Conservation (phyloP, 306 rosid genomes). For the Prunus persica region DNA sequence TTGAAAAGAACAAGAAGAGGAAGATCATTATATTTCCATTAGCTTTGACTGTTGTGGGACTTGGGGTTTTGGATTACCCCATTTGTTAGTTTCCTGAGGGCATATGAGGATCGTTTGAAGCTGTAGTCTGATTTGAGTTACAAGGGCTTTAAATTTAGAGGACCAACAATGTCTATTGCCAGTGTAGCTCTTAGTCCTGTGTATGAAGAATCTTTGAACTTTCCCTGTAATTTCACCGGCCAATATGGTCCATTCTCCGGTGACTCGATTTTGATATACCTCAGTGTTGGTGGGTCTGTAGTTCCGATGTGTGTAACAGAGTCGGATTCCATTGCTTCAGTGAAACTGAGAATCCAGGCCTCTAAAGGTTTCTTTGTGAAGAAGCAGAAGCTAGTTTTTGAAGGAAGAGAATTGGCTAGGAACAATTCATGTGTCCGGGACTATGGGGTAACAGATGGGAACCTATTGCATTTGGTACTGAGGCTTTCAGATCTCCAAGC, state of each 20-base stretch:
- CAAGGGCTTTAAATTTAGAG: slow-evolving; percentile 39
- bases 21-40: background rate
- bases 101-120: background rate
- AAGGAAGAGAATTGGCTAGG: slow-evolving; percentile 73
- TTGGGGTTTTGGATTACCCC: background rate
- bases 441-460: slow-evolving; percentile 73
- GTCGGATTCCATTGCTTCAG: slow-evolving; percentile 71
- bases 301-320: slow-evolving; percentile 58
- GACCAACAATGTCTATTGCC: slow-evolving; percentile 45
- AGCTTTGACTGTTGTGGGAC: background rate
- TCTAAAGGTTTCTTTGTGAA: slow-evolving; percentile 55
- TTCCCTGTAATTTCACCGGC: slow-evolving; percentile 16
- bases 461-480: slow-evolving; percentile 57
- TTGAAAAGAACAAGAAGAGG: background rate
- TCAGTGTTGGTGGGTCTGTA: slow-evolving; percentile 58
- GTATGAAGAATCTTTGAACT: slow-evolving; percentile 28
- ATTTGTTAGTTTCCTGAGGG: background rate
- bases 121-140: slow-evolving; percentile 7
- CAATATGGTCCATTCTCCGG: slow-evolving; percentile 20
- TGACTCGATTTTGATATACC: slow-evolving; percentile 54
- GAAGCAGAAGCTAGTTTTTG: slow-evolving; percentile 67
- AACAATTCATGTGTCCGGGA: slow-evolving; percentile 52
- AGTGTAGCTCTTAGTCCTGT: slow-evolving; percentile 49
- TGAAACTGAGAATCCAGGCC: slow-evolving; percentile 73
- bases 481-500: slow-evolving; percentile 66